A percentile compares a stretch with the other conserved stretches of the same genome.
Evolutionary conservation across 2,329 filamentous ascomycete genomes (phyloP).

Genomic region (Drechslerella dactyloides): DNA sequence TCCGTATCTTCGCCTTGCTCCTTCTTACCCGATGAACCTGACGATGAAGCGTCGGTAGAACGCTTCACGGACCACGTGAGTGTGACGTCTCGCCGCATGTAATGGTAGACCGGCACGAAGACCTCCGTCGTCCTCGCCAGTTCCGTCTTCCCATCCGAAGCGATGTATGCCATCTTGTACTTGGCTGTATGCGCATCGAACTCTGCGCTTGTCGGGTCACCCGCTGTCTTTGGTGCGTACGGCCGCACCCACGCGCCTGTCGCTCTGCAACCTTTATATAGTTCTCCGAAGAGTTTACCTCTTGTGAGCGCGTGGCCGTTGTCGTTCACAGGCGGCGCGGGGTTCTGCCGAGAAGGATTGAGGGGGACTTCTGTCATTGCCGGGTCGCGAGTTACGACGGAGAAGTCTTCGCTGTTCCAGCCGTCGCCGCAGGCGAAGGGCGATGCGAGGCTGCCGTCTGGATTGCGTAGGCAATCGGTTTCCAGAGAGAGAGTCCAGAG

Average conservation of each 20-base stretch:
- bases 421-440: conserved; percentile 57
- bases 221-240: conserved; percentile 60
- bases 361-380: conserved; percentile 56
- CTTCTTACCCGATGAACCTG: conserved; percentile 16
- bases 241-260: conserved; percentile 60
- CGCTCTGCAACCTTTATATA: conserved; percentile 59
- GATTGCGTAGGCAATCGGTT: conserved; percentile 60
- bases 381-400: conserved; percentile 58
- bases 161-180: conserved; percentile 58
- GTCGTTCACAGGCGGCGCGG: conserved; percentile 45
- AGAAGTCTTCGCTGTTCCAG: conserved; percentile 61
- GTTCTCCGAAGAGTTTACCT: conserved; percentile 55
- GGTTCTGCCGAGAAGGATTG: conserved; percentile 55
- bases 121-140: conserved; percentile 58
- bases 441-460: conserved; percentile 49
- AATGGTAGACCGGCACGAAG: conserved; percentile 59
- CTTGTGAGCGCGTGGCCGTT: conserved; percentile 51
- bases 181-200: conserved; percentile 58
- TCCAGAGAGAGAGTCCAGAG: conserved; percentile 59
- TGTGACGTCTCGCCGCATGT: conserved; percentile 59
- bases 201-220: conserved; percentile 56
- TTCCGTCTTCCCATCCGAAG: conserved; percentile 30
- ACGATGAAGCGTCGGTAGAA: neutral
- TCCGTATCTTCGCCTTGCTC: neutral
- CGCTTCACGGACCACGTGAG: conserved; percentile 37